Percentiles rank a stretch among this genome's conserved stretches.
Conservation (phyloP, 768 basidiomycete genomes). For the Kwoniella dejecticola region DNA sequence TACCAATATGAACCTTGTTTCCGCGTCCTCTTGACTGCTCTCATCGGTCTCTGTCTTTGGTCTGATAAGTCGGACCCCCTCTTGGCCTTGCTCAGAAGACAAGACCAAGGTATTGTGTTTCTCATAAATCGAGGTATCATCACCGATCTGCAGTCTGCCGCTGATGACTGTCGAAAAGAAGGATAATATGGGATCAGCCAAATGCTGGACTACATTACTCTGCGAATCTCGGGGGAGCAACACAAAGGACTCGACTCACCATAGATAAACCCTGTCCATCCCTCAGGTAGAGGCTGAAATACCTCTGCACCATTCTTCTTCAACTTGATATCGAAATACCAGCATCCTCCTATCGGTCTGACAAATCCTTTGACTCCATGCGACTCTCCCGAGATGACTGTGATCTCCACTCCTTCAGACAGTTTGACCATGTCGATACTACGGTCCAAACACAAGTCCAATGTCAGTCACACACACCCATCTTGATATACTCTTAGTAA, state of each 20-base stretch:
- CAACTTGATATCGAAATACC: slow-evolving; percentile 83
- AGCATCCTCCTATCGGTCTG: slow-evolving; percentile 85
- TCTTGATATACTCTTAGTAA: not conserved
- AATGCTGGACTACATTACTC: not conserved
- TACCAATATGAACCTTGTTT: slow-evolving; percentile 74
- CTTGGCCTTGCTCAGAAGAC: slow-evolving; percentile 63
- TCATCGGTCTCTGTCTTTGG: slow-evolving; percentile 55
- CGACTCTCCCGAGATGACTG: slow-evolving; percentile 85
- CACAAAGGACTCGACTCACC: slow-evolving; percentile 59
- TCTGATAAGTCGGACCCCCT: slow-evolving; percentile 67
- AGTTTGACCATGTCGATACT: slow-evolving; percentile 61
- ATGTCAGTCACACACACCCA: slow-evolving; percentile 1
- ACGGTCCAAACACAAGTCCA: not conserved
- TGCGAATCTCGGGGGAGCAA: not conserved
- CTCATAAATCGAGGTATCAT: slow-evolving; percentile 58
- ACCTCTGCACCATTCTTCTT: slow-evolving; percentile 63
- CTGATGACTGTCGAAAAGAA: slow-evolving; percentile 61
- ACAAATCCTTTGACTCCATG: slow-evolving; percentile 77
- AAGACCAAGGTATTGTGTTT: slow-evolving; percentile 82
- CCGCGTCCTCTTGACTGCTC: slow-evolving; percentile 60
- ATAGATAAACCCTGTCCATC: slow-evolving; percentile 89
- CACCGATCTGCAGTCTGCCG: slow-evolving; percentile 69
- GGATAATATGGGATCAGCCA: not conserved
- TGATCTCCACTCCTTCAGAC: slow-evolving; percentile 62
- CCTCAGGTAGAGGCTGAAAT: slow-evolving; percentile 79